phyloP scores from a whole-genome alignment of 345 rosid genomes.

The Euclidium syriacum region DNA sequence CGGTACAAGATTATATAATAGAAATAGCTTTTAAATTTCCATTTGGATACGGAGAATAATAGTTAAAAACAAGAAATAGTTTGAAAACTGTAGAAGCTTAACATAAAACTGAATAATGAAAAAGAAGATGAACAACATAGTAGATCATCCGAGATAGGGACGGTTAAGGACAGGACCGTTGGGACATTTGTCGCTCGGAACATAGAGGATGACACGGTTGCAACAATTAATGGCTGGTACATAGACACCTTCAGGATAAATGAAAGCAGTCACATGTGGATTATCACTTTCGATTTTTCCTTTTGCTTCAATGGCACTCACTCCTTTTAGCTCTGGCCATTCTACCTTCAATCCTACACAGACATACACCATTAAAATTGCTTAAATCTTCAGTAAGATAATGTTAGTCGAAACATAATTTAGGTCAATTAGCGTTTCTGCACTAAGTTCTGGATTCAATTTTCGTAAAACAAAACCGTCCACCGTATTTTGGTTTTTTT shows the following conservation, averaged over 20 bases:
- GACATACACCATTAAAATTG: neutral
- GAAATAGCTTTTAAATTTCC: neutral
- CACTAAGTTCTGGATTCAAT: too few species aligned
- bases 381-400: neutral
- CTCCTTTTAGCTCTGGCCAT: slow-evolving; percentile 26
- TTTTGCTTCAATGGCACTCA: slow-evolving; percentile 16
- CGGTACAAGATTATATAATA: neutral
- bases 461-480: too few species aligned
- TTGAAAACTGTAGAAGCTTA: neutral
- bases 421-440: too few species aligned
- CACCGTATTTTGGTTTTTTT: too few species aligned
- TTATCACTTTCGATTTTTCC: slow-evolving; percentile 14
- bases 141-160: slow-evolving; percentile 8
- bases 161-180: slow-evolving; percentile 15
- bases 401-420: neutral
- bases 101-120: neutral
- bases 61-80: neutral
- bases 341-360: slow-evolving; percentile 25
- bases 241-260: slow-evolving; percentile 1
- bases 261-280: slow-evolving; percentile 7
- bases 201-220: slow-evolving; percentile 18
- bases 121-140: neutral
- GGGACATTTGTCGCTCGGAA: slow-evolving; percentile 15
- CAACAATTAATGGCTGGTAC: slow-evolving; percentile 14
- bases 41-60: neutral